These are phyloP conservation scores for Oryza glumipatula DNA, from an alignment of 176 grass and related monocot genomes.

Conservation along the genomic window DNA sequence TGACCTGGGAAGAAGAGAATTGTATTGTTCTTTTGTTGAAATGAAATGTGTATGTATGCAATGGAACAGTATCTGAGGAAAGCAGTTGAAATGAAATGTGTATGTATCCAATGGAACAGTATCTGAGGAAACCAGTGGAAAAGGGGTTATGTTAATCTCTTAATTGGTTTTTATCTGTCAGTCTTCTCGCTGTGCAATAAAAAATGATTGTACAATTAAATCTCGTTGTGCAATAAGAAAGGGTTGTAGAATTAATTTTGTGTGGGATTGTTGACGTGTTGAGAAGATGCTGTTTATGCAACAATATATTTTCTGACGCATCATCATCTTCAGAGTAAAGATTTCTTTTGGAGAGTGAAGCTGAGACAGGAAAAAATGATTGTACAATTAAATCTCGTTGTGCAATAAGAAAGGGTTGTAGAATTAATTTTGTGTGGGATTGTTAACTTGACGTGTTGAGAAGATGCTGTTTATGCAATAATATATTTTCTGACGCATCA, in stretches of 20 bases:
- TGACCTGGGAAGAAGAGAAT: neutral
- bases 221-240: too few species aligned
- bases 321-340: too few species aligned
- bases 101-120: constrained; percentile 9
- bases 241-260: too few species aligned
- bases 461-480: neutral
- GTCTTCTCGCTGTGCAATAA: neutral
- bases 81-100: neutral
- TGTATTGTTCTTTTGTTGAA: constrained; percentile 7
- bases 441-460: neutral
- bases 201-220: too few species aligned
- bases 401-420: too few species aligned
- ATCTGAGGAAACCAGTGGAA: neutral
- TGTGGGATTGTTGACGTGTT: neutral
- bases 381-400: too few species aligned
- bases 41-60: neutral
- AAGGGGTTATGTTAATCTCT: neutral
- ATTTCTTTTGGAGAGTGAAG: neutral
- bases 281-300: neutral
- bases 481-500: too few species aligned
- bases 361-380: neutral
- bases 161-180: neutral
- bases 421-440: neutral
- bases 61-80: neutral
- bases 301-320: neutral